Evolutionary conservation across 129 eudicot genomes (phyloP).

Genomic region (Dittrichia graveolens): DNA sequence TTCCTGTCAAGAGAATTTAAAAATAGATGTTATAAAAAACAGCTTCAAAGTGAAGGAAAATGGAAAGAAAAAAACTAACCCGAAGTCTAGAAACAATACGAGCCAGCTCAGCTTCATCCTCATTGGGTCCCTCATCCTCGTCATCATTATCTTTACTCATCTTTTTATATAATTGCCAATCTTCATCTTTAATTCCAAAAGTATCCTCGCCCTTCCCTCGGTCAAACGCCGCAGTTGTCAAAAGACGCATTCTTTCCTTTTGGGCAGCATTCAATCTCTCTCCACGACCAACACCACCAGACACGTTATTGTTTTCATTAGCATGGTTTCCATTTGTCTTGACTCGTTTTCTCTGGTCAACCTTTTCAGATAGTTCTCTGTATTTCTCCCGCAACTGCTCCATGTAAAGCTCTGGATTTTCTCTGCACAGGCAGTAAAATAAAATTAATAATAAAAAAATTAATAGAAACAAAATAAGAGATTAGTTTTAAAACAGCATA

Average conservation of each 20-base stretch:
- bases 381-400: conserved; percentile 82
- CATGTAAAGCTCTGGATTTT: conserved; percentile 86
- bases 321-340: conserved; percentile 74
- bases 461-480: background rate
- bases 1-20: conserved; percentile 49
- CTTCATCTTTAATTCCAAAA: conserved; percentile 92
- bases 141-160: conserved; percentile 98
- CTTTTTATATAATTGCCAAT: conserved; percentile 94
- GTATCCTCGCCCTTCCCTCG: conserved; percentile 99
- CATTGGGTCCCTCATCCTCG: conserved; percentile 85
- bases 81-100: conserved; percentile 81
- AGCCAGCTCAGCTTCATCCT: conserved; percentile 81
- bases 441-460: background rate
- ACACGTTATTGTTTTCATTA: conserved; percentile 61
- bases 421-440: conserved; percentile 42
- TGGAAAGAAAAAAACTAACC: conserved; percentile 43
- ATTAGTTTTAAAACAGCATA: conserved; percentile 38
- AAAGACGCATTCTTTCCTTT: conserved; percentile 93
- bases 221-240: conserved; percentile 96
- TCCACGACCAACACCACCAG: conserved; percentile 98
- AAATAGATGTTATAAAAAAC: background rate
- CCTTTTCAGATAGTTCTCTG: conserved; percentile 69
- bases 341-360: conserved; percentile 83
- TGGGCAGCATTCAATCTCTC: conserved; percentile 93
- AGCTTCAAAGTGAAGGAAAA: background rate